Conservation (phyloP, 192 early-diverging fungal species). For the Entomortierella lignicola region DNA sequence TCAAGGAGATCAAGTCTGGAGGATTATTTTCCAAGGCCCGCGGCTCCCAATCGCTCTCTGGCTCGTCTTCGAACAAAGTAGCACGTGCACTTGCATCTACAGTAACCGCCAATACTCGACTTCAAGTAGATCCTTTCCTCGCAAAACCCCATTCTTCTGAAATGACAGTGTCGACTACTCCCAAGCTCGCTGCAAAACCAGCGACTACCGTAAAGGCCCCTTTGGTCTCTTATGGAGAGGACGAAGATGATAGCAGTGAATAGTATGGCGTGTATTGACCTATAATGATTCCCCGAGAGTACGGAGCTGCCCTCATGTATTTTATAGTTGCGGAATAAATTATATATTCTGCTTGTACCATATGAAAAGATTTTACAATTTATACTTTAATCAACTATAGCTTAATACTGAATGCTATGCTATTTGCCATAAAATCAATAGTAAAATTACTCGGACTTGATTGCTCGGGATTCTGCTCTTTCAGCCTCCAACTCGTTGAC, state of each 20-base stretch:
- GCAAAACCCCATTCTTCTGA: neutral
- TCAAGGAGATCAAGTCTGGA: slow-evolving; percentile 36
- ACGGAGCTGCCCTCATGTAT: no score
- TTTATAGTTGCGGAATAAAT: neutral
- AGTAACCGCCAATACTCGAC: slow-evolving; percentile 25
- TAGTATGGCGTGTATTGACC: no score
- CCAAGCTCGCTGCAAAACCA: slow-evolving; percentile 1
- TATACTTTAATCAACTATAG: no score
- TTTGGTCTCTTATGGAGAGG: slow-evolving; percentile 27
- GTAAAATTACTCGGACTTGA: no score
- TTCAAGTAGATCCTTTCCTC: slow-evolving; percentile 37
- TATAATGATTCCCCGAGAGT: no score
- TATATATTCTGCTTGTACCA: neutral
- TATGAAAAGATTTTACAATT: neutral
- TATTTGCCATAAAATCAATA: no score
- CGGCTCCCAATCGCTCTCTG: neutral
- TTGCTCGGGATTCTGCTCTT: slow-evolving; percentile 53
- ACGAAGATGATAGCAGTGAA: slow-evolving; percentile 13
- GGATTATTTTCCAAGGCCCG: slow-evolving; percentile 14
- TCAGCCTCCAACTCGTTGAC: slow-evolving; percentile 81
- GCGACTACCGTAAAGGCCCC: slow-evolving; percentile 6
- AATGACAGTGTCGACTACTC: neutral
- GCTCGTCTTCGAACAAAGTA: slow-evolving; percentile 12
- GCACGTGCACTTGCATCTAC: slow-evolving; percentile 14
- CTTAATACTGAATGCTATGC: no score